Evolutionary conservation across 306 rosid species (phyloP).

Genomic region (Cicer bijugum): DNA sequence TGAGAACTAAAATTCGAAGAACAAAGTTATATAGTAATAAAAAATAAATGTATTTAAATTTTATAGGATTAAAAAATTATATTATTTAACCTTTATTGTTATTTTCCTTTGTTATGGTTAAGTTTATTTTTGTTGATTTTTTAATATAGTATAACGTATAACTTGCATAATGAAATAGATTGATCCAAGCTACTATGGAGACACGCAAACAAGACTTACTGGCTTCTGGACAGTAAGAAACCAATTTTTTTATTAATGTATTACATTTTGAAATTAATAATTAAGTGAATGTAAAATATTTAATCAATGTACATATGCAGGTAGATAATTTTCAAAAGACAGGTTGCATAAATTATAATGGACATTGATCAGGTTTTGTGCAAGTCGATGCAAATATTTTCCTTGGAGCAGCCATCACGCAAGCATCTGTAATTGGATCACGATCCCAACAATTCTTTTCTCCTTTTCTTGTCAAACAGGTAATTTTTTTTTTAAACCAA

Average conservation of each 20-base stretch:
- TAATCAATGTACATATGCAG: neutral
- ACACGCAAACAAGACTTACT: neutral
- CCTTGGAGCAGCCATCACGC: neutral
- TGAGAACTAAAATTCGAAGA: too few relatives aligned
- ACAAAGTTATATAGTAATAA: too few relatives aligned
- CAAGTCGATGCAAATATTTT: neutral
- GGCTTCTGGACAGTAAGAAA: conserved; percentile 8
- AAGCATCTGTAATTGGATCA: neutral
- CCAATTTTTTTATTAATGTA: neutral
- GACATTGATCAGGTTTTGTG: neutral
- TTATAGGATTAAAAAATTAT: too few relatives aligned
- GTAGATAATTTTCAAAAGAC: neutral
- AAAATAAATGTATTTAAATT: too few relatives aligned
- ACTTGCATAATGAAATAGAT: neutral
- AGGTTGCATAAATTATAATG: neutral
- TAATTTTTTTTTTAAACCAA: too few relatives aligned
- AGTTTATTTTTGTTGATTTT: neutral
- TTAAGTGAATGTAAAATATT: too few relatives aligned
- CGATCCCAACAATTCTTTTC: too few relatives aligned
- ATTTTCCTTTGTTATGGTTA: neutral
- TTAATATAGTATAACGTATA: neutral
- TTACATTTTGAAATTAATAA: neutral
- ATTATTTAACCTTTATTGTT: too few relatives aligned
- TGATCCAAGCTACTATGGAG: neutral
- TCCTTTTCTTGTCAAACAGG: neutral